Evolutionary conservation across 176 grass and related monocot species (phyloP).

Genomic region (Aegilops speltoides): DNA sequence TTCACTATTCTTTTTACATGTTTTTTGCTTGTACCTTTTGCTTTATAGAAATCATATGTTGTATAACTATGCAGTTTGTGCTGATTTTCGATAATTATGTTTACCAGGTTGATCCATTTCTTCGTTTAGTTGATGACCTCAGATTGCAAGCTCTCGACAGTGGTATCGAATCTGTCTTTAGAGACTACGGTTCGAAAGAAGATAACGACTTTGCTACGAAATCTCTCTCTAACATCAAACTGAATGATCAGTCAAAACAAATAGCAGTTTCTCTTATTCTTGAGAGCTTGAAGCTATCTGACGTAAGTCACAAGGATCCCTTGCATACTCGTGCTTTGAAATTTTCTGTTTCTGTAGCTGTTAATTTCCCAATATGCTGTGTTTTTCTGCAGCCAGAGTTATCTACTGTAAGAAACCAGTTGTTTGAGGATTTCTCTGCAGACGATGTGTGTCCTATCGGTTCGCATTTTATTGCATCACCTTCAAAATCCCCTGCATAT

Average conservation of each 20-base stretch:
- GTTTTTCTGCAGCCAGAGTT: conserved; percentile 58
- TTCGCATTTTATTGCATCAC: conserved; percentile 56
- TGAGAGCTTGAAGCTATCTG: conserved; percentile 59
- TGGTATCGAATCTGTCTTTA: conserved; percentile 27
- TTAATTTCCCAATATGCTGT: conserved; percentile 11
- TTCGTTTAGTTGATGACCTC: conserved; percentile 80
- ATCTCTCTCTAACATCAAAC: conserved; percentile 58
- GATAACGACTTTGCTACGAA: conserved; percentile 74
- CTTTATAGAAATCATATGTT: conserved; percentile 15
- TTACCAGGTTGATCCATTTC: conserved; percentile 83
- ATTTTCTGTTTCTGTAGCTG: background rate
- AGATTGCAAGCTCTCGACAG: conserved; percentile 64
- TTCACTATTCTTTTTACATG: conserved; percentile 16
- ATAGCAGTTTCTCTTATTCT: conserved; percentile 71
- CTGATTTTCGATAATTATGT: conserved; percentile 6
- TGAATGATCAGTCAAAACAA: conserved; percentile 66
- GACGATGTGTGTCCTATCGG: conserved; percentile 71
- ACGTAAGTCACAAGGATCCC: conserved; percentile 44
- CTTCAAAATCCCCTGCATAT: conserved; percentile 29
- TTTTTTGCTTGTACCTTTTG: background rate
- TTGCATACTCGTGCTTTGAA: background rate
- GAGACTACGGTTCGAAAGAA: conserved; percentile 74
- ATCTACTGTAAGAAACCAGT: conserved; percentile 57
- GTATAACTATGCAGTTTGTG: conserved; percentile 12
- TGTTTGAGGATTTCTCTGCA: conserved; percentile 79